Evolutionary conservation across 495 filamentous ascomycete genomes (phyloP).

Genomic region (Lepraria neglecta): DNA sequence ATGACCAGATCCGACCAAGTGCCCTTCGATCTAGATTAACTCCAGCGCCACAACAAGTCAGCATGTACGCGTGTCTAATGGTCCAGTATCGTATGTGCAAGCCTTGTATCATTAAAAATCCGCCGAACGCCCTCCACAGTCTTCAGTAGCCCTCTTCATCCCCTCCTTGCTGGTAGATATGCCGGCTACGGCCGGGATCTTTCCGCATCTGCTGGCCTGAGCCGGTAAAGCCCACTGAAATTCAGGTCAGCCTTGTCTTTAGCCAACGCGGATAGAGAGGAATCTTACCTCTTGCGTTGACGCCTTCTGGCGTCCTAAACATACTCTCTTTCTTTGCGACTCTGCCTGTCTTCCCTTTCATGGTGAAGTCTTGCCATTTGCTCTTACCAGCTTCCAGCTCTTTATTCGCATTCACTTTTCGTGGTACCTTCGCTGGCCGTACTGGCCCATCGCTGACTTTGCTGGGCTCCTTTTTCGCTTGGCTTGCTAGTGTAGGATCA

Average conservation of each 20-base stretch:
- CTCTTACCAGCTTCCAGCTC: slow-evolving; percentile 84
- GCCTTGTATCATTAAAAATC: slow-evolving; percentile 7
- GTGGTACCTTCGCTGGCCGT: slow-evolving; percentile 57
- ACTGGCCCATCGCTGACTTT: slow-evolving; percentile 61
- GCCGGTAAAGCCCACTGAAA: slow-evolving; percentile 85
- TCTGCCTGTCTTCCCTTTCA: slow-evolving; percentile 72
- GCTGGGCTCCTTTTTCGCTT: slow-evolving; percentile 59
- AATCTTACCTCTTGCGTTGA: slow-evolving; percentile 71
- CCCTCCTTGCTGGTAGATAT: slow-evolving; percentile 77
- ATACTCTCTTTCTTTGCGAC: slow-evolving; percentile 82
- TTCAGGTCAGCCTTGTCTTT: slow-evolving; percentile 33
- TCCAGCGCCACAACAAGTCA: slow-evolving; percentile 1
- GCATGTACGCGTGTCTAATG: slow-evolving; percentile 4
- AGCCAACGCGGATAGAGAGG: not conserved
- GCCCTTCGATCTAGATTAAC: slow-evolving; percentile 3
- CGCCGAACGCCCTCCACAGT: no score
- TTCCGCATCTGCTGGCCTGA: slow-evolving; percentile 93
- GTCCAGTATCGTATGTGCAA: slow-evolving; percentile 3
- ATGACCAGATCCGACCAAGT: not conserved
- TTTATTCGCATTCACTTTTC: slow-evolving; percentile 85
- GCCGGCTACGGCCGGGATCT: slow-evolving; percentile 72
- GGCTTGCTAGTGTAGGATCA: slow-evolving; percentile 68
- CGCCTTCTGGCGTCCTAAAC: slow-evolving; percentile 86
- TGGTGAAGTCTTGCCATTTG: slow-evolving; percentile 89
- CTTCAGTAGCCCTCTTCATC: slow-evolving; percentile 50